A percentile compares a stretch with the other conserved stretches of the same genome.
These are phyloP conservation scores for Lachancea mirantina DNA, from an alignment of 805 yeast genomes.

Conservation along the genomic window DNA sequence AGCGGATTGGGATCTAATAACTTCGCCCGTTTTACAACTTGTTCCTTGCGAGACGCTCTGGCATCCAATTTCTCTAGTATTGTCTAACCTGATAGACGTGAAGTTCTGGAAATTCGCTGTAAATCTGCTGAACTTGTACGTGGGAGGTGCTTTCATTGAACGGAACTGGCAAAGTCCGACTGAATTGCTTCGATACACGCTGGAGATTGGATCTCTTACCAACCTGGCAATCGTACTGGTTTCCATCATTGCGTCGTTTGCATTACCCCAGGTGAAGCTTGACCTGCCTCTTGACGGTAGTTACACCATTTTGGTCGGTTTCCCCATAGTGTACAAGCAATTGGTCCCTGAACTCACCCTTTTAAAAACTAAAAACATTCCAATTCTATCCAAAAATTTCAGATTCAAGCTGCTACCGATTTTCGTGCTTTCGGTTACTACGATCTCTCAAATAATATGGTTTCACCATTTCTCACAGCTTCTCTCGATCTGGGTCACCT, in stretches of 20 bases:
- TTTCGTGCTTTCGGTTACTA: constrained; percentile 26
- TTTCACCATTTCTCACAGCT: constrained; percentile 40
- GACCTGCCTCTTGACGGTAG: constrained; percentile 47
- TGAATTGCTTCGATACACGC: constrained; percentile 44
- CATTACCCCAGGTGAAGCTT: constrained; percentile 24
- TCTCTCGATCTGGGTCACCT: constrained; percentile 50
- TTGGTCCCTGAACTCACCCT: constrained; percentile 53
- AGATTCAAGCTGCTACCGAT: constrained; percentile 63
- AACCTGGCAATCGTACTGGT: constrained; percentile 39
- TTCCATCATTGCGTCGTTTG: constrained; percentile 21
- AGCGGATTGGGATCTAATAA: constrained; percentile 35
- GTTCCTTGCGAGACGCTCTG: constrained; percentile 49
- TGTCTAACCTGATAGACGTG: constrained; percentile 60
- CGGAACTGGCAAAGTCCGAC: constrained; percentile 50
- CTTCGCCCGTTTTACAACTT: constrained; percentile 54
- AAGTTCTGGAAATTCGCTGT: constrained; percentile 39
- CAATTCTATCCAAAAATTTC: constrained; percentile 34
- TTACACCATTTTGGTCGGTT: constrained; percentile 49
- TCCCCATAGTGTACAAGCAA: constrained; percentile 60
- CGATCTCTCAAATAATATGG: constrained; percentile 26
- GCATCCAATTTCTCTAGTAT: constrained; percentile 58
- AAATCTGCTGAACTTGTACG: constrained; percentile 41
- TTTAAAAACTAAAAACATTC: constrained; percentile 41
- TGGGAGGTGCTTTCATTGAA: constrained; percentile 64
- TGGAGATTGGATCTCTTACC: constrained; percentile 44